Base-by-base conservation (phyloP, 257 asterid genomes). In the Rehmannia glutinosa region DNA sequence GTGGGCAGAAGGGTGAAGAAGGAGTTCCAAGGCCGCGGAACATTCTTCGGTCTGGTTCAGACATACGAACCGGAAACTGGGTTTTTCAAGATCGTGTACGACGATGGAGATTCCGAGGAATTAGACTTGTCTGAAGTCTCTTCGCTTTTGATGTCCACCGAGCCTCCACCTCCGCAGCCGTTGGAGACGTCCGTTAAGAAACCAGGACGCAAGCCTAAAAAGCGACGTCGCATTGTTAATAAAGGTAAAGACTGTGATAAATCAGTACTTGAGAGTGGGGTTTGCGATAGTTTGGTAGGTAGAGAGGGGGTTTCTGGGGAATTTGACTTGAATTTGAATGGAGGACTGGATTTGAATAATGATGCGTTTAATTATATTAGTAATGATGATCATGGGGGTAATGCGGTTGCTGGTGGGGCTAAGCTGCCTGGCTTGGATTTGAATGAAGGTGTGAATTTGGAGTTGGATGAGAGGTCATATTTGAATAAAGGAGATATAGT, bases 1-100 rank as follows among this genome's bases (percentile, higher is more conserved):
- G 80, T 87, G 55, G 98, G 96, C 36, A 83, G 88, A 67, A 75
- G 68, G 76, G 87, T 91, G 88, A 84, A 73, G 79, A 89, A 85
- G 76, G 75, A 78, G 70, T 75, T 82, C 55, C 20, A 53, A 75
- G 89, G 87, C 59, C 53, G 64, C 51, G 95, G 85, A 12, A 23
- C 79, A 24, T 64, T 73, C 24, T 71, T 27, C 19, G 97, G 96
- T 28, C 64, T 71, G 41, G 90, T 91, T 54, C 71, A 80, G 64
- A 72, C 84, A 1, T 83, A 78, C 71, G 89, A 89, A 19, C 71
- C 86, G 51, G 56, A 61, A 4, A 80, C 79, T 23, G 86, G 90
- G 1, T 33, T 74, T 30, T 87, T 79, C 52, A 73, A 70, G 81
- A 80, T 91, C 88, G 84, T 73, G 36, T 91, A 87, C 57, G 96